A percentile compares a stretch with the other conserved stretches of the same genome.
These are phyloP conservation scores for Eutrema japonicum DNA, from an alignment of 345 rosid genomes.

Conservation along the genomic window DNA sequence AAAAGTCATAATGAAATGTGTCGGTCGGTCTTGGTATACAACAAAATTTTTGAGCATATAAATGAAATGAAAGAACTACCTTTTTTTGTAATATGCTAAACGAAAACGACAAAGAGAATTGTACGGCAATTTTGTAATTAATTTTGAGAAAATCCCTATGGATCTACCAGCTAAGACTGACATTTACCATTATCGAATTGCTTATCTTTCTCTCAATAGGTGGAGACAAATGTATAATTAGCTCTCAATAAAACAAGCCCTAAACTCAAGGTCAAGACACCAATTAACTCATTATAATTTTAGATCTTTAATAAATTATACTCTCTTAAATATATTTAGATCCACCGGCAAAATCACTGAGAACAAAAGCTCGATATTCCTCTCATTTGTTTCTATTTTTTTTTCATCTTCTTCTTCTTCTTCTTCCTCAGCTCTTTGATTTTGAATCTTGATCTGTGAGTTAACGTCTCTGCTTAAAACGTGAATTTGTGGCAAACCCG, in stretches of 20 bases:
- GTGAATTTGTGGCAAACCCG: slow-evolving; percentile 29
- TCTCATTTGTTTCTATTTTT: slow-evolving; percentile 28
- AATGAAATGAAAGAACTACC: slow-evolving; percentile 24
- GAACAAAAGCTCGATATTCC: slow-evolving; percentile 37
- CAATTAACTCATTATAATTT: slow-evolving; percentile 37
- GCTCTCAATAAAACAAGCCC: slow-evolving; percentile 39
- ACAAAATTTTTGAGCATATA: slow-evolving; percentile 27
- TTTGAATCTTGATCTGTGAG: slow-evolving; percentile 36
- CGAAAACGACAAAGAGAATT: slow-evolving; percentile 16
- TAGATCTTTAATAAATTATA: slow-evolving; percentile 41
- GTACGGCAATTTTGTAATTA: not conserved
- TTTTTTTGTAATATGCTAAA: not conserved
- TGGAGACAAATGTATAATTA: slow-evolving; percentile 43
- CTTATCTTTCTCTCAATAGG: slow-evolving; percentile 17
- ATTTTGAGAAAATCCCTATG: not conserved
- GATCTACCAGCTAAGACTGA: slow-evolving; percentile 34
- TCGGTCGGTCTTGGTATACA: slow-evolving; percentile 39
- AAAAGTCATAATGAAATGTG: slow-evolving; percentile 24
- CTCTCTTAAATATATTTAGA: slow-evolving; percentile 37
- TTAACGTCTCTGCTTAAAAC: slow-evolving; percentile 22
- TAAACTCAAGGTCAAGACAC: slow-evolving; percentile 47
- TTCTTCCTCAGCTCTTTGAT: slow-evolving; percentile 33
- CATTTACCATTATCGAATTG: not conserved
- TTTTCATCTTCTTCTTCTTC: not conserved
- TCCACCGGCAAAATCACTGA: slow-evolving; percentile 46